Conservation (phyloP, 257 asterid species). For the Salvia splendens region DNA sequence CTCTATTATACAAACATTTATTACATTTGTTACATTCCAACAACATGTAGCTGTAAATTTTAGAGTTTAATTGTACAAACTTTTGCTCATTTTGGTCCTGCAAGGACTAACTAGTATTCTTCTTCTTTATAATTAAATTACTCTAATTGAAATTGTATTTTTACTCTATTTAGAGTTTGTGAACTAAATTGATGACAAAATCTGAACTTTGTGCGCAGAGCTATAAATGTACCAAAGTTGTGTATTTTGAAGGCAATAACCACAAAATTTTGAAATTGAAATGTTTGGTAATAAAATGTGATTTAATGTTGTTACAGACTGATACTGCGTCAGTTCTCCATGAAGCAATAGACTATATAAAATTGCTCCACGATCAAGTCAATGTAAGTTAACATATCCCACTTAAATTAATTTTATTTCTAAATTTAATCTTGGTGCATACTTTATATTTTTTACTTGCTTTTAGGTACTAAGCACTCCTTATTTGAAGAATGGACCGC, state of each 20-base stretch:
- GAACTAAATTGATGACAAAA: no score
- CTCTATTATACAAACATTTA: no score
- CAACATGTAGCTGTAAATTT: background rate
- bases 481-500: slow-evolving; percentile 40
- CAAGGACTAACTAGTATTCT: no score
- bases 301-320: slow-evolving; percentile 38
- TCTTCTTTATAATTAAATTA: no score
- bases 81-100: no score
- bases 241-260: no score
- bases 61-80: no score
- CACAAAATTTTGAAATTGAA: background rate
- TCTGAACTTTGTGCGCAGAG: no score
- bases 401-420: background rate
- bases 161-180: no score
- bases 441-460: slow-evolving; percentile 6
- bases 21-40: background rate
- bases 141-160: no score
- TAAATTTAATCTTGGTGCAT: background rate
- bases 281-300: background rate
- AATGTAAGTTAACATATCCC: slow-evolving; percentile 35
- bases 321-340: slow-evolving; percentile 65
- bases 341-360: slow-evolving; percentile 55
- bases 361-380: slow-evolving; percentile 62
- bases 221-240: no score
- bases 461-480: slow-evolving; percentile 47